Percentiles rank a stretch among this genome's conserved stretches.
These are phyloP conservation scores for Oxyria digyna DNA, from an alignment of 148 eudicot genomes.

Conservation along the genomic window DNA sequence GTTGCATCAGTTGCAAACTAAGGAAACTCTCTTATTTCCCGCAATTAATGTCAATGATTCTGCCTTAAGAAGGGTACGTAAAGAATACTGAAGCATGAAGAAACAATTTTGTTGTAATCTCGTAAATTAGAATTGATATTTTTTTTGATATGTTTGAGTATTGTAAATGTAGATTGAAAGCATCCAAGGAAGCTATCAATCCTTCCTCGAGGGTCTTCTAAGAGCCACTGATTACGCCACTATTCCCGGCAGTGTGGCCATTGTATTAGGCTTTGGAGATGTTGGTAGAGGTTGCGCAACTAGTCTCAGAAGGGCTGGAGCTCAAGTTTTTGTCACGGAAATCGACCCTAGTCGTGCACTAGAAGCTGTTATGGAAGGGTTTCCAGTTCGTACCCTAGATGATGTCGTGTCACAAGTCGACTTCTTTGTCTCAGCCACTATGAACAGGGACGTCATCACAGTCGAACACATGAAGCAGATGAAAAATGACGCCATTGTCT, in stretches of 20 bases:
- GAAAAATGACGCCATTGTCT: conserved; percentile 95
- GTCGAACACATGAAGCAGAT: conserved; percentile 77
- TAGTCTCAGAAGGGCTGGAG: conserved; percentile 71
- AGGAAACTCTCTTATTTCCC: conserved; percentile 67
- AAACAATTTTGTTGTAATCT: too few relatives aligned
- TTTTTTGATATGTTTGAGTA: neutral
- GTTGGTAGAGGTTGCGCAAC: conserved; percentile 92
- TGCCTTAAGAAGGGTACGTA: conserved; percentile 78
- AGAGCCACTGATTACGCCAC: conserved; percentile 80
- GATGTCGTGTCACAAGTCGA: conserved; percentile 62
- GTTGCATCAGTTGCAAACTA: conserved; percentile 75
- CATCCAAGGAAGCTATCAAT: conserved; percentile 93
- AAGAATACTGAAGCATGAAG: too few relatives aligned
- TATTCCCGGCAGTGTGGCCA: conserved; percentile 83
- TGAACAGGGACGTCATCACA: conserved; percentile 96
- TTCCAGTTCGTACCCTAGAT: conserved; percentile 57
- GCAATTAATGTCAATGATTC: conserved; percentile 90
- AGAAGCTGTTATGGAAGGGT: conserved; percentile 82
- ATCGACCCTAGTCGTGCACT: conserved; percentile 85
- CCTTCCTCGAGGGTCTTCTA: conserved; percentile 88
- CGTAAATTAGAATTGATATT: too few relatives aligned
- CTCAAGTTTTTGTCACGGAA: conserved; percentile 78
- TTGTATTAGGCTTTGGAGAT: conserved; percentile 86
- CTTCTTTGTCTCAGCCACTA: conserved; percentile 82
- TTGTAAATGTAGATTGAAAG: conserved; percentile 55